phyloP scores from a whole-genome alignment of 2,329 filamentous ascomycete genomes.

The Diaporthe longicolla region DNA sequence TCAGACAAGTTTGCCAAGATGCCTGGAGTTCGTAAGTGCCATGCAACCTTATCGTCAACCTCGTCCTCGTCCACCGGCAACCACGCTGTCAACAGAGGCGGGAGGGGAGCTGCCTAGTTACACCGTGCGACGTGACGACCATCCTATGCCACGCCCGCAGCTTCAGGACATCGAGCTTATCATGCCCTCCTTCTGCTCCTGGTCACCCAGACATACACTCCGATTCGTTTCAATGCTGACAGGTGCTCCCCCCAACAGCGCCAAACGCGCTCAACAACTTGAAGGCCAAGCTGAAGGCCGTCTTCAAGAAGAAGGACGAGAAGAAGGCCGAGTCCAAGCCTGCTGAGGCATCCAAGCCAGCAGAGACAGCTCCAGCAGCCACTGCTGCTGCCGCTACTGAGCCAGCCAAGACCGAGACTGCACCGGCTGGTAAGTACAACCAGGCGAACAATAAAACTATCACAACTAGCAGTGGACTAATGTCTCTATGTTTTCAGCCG shows the following conservation, averaged over 20 bases:
- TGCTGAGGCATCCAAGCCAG: constrained; percentile 45
- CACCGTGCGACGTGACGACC: constrained; percentile 17
- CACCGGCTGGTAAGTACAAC: constrained; percentile 49
- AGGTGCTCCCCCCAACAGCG: constrained; percentile 52
- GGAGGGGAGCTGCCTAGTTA: constrained; percentile 32
- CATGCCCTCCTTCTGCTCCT: constrained; percentile 2
- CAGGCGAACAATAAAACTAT: neutral
- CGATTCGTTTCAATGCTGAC: constrained; percentile 42
- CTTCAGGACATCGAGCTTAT: neutral
- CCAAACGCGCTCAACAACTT: constrained; percentile 67
- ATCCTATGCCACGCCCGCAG: constrained; percentile 27
- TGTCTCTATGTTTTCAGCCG: constrained; percentile 34
- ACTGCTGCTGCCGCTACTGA: constrained; percentile 49
- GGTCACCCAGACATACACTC: neutral
- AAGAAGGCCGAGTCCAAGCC: constrained; percentile 49
- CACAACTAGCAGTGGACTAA: neutral
- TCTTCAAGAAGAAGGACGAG: constrained; percentile 65
- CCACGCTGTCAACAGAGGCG: constrained; percentile 17
- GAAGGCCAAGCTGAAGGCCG: constrained; percentile 68
- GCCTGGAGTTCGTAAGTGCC: constrained; percentile 67
- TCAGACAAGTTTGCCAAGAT: constrained; percentile 55
- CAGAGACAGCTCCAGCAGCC: constrained; percentile 43
- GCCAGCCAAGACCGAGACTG: constrained; percentile 54
- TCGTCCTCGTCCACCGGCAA: constrained; percentile 20
- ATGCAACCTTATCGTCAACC: constrained; percentile 25